These are phyloP conservation scores for Kodamaea laetipori DNA, from an alignment of 805 yeast genomes.

Conservation along the genomic window DNA sequence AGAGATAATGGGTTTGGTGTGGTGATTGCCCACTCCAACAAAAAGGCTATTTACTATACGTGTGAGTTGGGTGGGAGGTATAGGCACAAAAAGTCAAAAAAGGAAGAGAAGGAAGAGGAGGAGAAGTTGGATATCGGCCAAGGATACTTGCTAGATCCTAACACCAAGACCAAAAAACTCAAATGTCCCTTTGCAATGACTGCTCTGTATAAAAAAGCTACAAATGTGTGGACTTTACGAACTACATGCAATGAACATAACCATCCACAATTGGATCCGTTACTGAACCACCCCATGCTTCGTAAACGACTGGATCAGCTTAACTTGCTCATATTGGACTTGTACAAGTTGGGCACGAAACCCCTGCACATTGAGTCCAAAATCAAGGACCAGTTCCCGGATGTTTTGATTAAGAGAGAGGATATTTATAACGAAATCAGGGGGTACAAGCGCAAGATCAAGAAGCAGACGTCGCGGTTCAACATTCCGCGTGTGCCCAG, in stretches of 20 bases:
- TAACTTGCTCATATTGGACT: constrained; percentile 51
- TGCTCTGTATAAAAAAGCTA: constrained; percentile 53
- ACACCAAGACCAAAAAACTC: constrained; percentile 51
- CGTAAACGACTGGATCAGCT: constrained; percentile 55
- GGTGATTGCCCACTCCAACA: constrained; percentile 60
- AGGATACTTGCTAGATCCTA: constrained; percentile 41
- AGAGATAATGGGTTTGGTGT: constrained; percentile 60
- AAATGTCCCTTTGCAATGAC: constrained; percentile 63
- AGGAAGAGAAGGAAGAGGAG: constrained; percentile 23
- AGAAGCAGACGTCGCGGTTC: constrained; percentile 38
- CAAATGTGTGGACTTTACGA: constrained; percentile 52
- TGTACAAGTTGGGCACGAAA: constrained; percentile 56
- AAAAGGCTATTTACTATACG: constrained; percentile 59
- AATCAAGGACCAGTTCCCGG: constrained; percentile 53
- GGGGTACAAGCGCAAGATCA: constrained; percentile 54
- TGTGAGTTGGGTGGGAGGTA: constrained; percentile 61
- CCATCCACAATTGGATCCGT: constrained; percentile 59
- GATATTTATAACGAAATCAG: constrained; percentile 60
- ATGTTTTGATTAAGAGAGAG: constrained; percentile 55
- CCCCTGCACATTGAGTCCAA: constrained; percentile 56
- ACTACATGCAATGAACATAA: constrained; percentile 60
- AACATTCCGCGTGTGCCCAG: constrained; percentile 5
- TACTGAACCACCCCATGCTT: constrained; percentile 57
- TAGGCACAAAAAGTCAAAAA: constrained; percentile 48
- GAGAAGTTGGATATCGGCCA: constrained; percentile 24